Evolutionary conservation across 2,329 filamentous ascomycete genomes (phyloP), one percentile per base, ranked within the genome.

Genomic region (Fusarium miscanthi): DNA sequence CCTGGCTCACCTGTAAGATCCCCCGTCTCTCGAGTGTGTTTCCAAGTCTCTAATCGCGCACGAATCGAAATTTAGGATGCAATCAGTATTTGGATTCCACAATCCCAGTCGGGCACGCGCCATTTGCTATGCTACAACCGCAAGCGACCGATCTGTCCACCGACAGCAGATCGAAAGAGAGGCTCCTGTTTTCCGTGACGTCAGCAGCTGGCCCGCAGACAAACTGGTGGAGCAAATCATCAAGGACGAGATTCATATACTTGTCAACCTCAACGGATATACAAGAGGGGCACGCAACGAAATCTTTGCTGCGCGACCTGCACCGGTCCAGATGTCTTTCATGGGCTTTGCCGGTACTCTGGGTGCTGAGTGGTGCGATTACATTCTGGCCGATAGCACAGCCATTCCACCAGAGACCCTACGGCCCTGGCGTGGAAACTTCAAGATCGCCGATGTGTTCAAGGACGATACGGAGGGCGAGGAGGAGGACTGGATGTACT

Each of bases 341-440:
- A 99, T 99, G 96, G 96, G 96, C 1, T 99, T 99, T 80, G 96
- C 96, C 1, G 96, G 96, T 14, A 98, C 95, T 0, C 85, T 99
- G 2, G 96, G 96, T 10, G 96, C 96, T 6, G 96, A 99, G 80
- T 99, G 96, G 96, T 99, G 96, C 76, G 96, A 99, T 80, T 99
- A 99, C 78, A 91, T 99, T 21, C 88, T 98, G 31, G 95, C 96
- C 7, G 96, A 99, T 78, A 87, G 92, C 56, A 95, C 92, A 3
- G 94, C 96, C 1, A 92, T 99, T 59, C 96, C 96, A 2, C 88
- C 87, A 0, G 89, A 91, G 31, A 98, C 95, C 2, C 85, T 98
- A 33, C 90, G 94, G 17, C 94, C 94, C 3, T 93, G 90, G 83
- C 89, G 94, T 63, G 87, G 89, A 45, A 97, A 96, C 75, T 84